These are phyloP conservation scores for Vinca minor DNA, from an alignment of 257 asterid species.

Conservation along the genomic window DNA sequence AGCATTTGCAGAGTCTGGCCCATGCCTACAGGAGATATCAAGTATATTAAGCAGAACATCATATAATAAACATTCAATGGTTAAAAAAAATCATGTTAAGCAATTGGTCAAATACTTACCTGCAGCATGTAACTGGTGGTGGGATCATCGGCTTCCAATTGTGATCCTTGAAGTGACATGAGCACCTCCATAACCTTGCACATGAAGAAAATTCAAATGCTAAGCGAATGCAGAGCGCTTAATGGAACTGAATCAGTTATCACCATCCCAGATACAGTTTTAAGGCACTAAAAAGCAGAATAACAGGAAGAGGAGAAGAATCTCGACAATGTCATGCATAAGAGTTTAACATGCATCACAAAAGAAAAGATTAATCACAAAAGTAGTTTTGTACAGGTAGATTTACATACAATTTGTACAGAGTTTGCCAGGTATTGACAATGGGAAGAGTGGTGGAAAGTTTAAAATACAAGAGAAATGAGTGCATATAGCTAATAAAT, in stretches of 20 bases:
- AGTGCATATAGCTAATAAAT: background rate
- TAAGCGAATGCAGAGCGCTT: constrained; percentile 5
- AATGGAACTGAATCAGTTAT: background rate
- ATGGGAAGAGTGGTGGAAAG: background rate
- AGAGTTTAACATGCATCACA: background rate
- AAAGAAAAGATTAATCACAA: background rate
- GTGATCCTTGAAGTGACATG: constrained; percentile 85
- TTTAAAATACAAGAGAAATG: background rate
- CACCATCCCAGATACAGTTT: background rate
- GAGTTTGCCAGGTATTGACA: background rate
- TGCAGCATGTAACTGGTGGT: constrained; percentile 94
- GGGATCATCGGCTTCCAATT: constrained; percentile 89
- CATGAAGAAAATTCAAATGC: constrained; percentile 7
- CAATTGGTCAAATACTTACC: constrained; percentile 26
- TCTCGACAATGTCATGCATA: background rate
- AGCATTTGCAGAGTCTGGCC: constrained; percentile 96
- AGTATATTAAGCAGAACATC: background rate
- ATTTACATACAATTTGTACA: background rate
- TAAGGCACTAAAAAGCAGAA: background rate
- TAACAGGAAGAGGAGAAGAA: background rate
- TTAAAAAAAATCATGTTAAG: background rate
- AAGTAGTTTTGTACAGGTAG: background rate
- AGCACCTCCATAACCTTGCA: constrained; percentile 90
- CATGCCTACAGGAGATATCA: constrained; percentile 51
- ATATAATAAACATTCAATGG: background rate